Conservation (phyloP, 345 rosid species). For the Leavenworthia alabamica region DNA sequence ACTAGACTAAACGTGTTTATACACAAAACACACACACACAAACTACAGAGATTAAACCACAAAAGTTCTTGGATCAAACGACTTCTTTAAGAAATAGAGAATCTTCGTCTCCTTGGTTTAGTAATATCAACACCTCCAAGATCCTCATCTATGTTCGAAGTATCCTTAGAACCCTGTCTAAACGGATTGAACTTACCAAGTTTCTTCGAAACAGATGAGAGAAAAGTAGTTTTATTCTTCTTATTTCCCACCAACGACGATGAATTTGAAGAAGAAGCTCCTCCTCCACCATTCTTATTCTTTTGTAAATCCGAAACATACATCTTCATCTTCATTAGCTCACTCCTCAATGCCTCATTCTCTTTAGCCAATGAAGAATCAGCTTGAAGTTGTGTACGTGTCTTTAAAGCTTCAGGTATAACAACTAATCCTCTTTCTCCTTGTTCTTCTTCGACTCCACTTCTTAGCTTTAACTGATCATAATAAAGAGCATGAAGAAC, state of each 20-base stretch:
- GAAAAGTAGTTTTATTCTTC: constrained; percentile 33
- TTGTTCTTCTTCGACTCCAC: constrained; percentile 41
- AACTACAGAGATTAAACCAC: neutral
- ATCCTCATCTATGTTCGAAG: constrained; percentile 56
- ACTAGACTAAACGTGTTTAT: neutral
- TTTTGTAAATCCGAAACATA: constrained; percentile 59
- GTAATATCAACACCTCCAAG: constrained; percentile 44
- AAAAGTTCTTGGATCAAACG: constrained; percentile 13
- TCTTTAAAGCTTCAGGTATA: constrained; percentile 37
- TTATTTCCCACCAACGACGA: constrained; percentile 27
- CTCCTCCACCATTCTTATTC: constrained; percentile 21
- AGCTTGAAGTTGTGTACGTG: constrained; percentile 52
- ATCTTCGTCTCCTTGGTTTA: constrained; percentile 92
- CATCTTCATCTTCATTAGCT: constrained; percentile 85
- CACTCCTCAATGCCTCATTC: constrained; percentile 72
- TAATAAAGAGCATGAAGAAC: constrained; percentile 84
- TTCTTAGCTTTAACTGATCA: constrained; percentile 81
- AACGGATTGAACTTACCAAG: constrained; percentile 87
- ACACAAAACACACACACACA: constrained; percentile 5
- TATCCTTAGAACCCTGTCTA: constrained; percentile 76
- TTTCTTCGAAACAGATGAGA: constrained; percentile 83
- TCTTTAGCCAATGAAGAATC: constrained; percentile 67
- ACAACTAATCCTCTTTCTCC: constrained; percentile 16
- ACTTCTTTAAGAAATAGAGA: constrained; percentile 54
- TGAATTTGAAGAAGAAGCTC: constrained; percentile 30